Conservation (phyloP, 345 rosid species). For the Hibiscus mutabilis region DNA sequence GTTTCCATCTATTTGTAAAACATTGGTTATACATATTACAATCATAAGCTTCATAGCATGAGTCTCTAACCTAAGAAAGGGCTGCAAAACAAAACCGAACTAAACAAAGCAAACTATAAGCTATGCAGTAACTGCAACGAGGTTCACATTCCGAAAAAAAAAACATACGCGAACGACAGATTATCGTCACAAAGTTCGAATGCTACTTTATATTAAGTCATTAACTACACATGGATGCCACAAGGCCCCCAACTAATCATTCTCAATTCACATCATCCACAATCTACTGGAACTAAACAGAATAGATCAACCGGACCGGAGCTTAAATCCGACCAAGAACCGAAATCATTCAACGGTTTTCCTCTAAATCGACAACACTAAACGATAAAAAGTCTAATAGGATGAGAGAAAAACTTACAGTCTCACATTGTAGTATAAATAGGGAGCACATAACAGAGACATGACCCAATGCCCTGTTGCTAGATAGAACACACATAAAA, state of each 20-base stretch:
- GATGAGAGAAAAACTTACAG: conserved; percentile 35
- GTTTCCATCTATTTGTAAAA: too few species aligned
- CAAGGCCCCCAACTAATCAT: not conserved
- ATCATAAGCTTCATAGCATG: too few species aligned
- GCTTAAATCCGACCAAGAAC: not conserved
- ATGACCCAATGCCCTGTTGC: conserved; percentile 64
- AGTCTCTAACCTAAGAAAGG: too few species aligned
- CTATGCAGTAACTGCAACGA: too few species aligned
- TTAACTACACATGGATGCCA: too few species aligned
- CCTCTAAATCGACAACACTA: not conserved
- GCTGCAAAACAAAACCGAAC: too few species aligned
- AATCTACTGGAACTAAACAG: not conserved
- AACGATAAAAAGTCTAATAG: not conserved
- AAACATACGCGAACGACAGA: not conserved
- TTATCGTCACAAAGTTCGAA: not conserved
- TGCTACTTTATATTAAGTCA: not conserved
- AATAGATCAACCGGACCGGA: not conserved
- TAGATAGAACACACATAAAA: conserved; percentile 40
- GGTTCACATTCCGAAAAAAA: not conserved
- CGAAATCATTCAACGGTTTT: not conserved
- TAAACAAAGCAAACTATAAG: too few species aligned
- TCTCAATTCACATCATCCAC: not conserved
- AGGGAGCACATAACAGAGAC: conserved; percentile 48
- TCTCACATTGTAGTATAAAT: conserved; percentile 55
- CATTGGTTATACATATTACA: too few species aligned